These are phyloP conservation scores for Conticribra guillardii DNA, from an alignment of 108 stramenopile species.

Conservation along the genomic window DNA sequence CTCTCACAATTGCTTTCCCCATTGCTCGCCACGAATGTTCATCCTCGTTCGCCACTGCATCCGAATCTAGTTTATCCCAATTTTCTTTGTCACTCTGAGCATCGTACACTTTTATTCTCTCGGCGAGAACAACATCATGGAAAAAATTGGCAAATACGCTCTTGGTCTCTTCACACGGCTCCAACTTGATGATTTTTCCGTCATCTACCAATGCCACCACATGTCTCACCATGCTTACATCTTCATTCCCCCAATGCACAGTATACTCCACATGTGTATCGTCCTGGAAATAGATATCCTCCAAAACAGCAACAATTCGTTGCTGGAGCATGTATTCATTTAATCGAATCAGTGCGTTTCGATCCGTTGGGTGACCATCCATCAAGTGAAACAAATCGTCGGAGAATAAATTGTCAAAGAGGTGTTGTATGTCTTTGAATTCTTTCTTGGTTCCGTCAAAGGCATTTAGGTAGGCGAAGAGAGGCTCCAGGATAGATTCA, in stretches of 20 bases:
- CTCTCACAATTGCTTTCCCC: no score
- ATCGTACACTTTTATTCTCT: no score
- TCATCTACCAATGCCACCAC: slow-evolving; percentile 17
- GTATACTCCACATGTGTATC: slow-evolving; percentile 29
- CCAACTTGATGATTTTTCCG: slow-evolving; percentile 25
- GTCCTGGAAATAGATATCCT: slow-evolving; percentile 25
- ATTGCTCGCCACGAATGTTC: no score
- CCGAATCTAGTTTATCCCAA: no score
- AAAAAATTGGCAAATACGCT: slow-evolving; percentile 24
- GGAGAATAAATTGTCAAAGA: slow-evolving; percentile 22
- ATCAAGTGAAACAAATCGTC: slow-evolving; percentile 14
- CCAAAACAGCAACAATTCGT: slow-evolving; percentile 19
- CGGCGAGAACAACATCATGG: no score
- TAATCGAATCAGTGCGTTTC: slow-evolving; percentile 1
- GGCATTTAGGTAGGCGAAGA: slow-evolving; percentile 18
- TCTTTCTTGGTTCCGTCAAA: slow-evolving; percentile 28
- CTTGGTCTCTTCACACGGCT: slow-evolving; percentile 25
- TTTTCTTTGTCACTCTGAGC: no score
- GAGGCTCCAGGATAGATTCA: slow-evolving; percentile 19
- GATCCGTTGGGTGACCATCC: slow-evolving; percentile 9
- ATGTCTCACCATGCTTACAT: slow-evolving; percentile 18
- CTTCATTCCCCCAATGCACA: slow-evolving; percentile 27
- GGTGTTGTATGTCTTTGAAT: slow-evolving; percentile 3
- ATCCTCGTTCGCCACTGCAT: no score
- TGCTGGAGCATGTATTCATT: slow-evolving; percentile 13